These are phyloP conservation scores for Saccharomycopsis hybrid DNA, from an alignment of 1,139 yeast species.

Conservation along the genomic window DNA sequence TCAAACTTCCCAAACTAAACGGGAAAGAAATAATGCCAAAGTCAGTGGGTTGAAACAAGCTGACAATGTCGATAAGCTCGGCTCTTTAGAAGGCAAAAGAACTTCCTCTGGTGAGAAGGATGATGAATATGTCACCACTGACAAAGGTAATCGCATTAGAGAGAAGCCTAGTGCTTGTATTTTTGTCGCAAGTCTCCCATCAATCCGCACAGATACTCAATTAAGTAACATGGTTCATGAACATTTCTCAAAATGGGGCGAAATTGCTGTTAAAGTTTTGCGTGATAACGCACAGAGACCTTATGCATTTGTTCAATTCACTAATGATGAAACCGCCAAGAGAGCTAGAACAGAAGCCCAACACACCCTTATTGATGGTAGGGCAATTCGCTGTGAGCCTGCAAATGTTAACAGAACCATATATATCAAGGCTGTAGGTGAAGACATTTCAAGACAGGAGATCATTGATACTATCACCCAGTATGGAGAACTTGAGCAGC, in stretches of 20 bases:
- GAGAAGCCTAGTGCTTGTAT: constrained; percentile 90
- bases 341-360: constrained; percentile 66
- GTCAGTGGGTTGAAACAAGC: no score
- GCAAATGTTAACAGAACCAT: constrained; percentile 89
- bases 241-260: constrained; percentile 65
- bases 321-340: constrained; percentile 63
- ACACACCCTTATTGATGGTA: constrained; percentile 60
- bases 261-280: constrained; percentile 72
- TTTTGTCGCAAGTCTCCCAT: constrained; percentile 76
- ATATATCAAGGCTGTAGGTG: constrained; percentile 38
- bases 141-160: no score
- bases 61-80: no score
- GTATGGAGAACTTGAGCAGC: constrained; percentile 72
- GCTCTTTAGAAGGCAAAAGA: no score
- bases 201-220: constrained; percentile 60
- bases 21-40: no score
- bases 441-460: constrained; percentile 26
- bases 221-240: constrained; percentile 60
- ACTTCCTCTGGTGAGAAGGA: no score
- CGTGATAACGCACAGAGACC: constrained; percentile 82
- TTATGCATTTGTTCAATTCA: constrained; percentile 88
- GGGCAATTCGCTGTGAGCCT: constrained; percentile 78
- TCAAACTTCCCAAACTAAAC: no score
- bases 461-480: constrained; percentile 37
- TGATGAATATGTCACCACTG: no score